These are phyloP conservation scores for Euryodendron excelsum DNA, from an alignment of 148 eudicot species.

Conservation along the genomic window DNA sequence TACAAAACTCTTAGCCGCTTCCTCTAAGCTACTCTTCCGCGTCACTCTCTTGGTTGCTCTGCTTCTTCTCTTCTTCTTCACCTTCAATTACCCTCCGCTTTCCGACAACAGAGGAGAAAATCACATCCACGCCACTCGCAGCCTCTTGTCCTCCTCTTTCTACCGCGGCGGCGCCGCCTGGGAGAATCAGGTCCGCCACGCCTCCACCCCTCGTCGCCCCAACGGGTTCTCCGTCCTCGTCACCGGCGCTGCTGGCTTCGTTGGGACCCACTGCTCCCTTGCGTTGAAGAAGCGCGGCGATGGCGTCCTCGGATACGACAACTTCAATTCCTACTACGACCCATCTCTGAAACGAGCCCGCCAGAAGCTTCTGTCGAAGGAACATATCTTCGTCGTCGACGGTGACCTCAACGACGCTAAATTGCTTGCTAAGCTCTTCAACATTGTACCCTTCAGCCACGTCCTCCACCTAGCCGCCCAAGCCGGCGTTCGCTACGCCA, in stretches of 20 bases:
- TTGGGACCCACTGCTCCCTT: conserved; percentile 69
- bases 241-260: conserved; percentile 91
- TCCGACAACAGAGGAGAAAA: conserved; percentile 12
- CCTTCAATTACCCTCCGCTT: conserved; percentile 56
- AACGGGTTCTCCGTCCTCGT: conserved; percentile 73
- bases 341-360: conserved; percentile 74
- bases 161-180: conserved; percentile 72
- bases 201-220: conserved; percentile 82
- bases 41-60: conserved; percentile 68
- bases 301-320: conserved; percentile 83
- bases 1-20: conserved; percentile 70
- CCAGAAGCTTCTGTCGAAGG: conserved; percentile 47
- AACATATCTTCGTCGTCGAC: conserved; percentile 71
- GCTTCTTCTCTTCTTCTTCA: conserved; percentile 61
- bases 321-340: conserved; percentile 83
- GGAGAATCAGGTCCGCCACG: conserved; percentile 84
- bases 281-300: conserved; percentile 76
- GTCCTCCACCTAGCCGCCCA: conserved; percentile 90
- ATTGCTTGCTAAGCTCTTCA: conserved; percentile 64
- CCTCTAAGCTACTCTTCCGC: conserved; percentile 78
- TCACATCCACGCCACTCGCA: conserved; percentile 36
- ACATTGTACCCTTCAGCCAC: conserved; percentile 81
- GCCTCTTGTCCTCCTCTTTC: conserved; percentile 54
- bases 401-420: conserved; percentile 82
- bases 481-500: conserved; percentile 94